Conservation (phyloP, 768 basidiomycete species). For the Mrakia gelida region DNA sequence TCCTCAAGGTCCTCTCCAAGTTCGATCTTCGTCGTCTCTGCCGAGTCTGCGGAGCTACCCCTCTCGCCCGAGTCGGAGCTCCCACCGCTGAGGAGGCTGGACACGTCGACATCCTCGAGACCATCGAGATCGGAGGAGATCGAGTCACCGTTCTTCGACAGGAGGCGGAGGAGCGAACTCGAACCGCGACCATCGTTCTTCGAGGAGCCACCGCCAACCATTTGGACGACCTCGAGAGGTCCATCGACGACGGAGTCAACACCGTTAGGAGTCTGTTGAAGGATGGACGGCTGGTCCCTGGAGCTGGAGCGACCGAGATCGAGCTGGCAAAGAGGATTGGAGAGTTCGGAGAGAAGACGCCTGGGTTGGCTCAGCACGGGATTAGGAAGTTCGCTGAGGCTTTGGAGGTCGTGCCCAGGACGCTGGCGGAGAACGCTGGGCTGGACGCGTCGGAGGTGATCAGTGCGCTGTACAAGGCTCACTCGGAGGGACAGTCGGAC, state of each 20-base stretch:
- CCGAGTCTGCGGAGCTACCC: constrained; percentile 92
- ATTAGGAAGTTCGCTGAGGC: constrained; percentile 85
- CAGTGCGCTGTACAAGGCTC: constrained; percentile 82
- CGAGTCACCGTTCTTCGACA: constrained; percentile 95
- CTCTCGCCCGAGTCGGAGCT: constrained; percentile 89
- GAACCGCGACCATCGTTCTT: constrained; percentile 89
- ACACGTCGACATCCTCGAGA: constrained; percentile 88
- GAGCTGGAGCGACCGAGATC: constrained; percentile 89
- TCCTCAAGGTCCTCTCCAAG: constrained; percentile 95
- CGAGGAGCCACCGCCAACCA: constrained; percentile 92
- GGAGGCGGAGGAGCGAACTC: constrained; percentile 66
- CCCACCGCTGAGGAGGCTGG: constrained; percentile 97
- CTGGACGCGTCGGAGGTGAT: constrained; percentile 89
- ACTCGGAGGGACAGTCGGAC: constrained; percentile 54
- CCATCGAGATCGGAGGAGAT: constrained; percentile 93
- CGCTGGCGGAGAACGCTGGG: constrained; percentile 86
- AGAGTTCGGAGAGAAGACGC: constrained; percentile 76
- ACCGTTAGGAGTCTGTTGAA: constrained; percentile 90
- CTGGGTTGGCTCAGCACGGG: constrained; percentile 87
- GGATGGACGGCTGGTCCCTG: constrained; percentile 82
- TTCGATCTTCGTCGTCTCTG: constrained; percentile 92
- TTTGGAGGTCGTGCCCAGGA: constrained; percentile 86
- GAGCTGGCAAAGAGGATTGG: constrained; percentile 84
- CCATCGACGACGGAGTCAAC: constrained; percentile 93
- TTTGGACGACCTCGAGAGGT: constrained; percentile 91